phyloP scores from a whole-genome alignment of 331 rosid species.

The Malus hybrid region DNA sequence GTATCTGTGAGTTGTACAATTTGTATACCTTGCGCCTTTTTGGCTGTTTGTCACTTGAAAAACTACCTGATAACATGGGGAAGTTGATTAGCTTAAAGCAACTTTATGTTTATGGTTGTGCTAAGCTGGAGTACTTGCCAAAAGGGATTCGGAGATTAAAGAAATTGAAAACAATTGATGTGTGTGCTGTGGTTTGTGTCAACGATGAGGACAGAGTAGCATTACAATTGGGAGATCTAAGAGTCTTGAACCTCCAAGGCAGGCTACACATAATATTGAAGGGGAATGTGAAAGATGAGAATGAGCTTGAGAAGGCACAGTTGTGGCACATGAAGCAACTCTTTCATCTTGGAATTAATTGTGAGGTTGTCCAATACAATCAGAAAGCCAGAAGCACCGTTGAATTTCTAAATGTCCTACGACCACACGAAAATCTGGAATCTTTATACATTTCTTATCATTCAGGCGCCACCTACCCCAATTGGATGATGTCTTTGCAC shows the following conservation, averaged over 20 bases:
- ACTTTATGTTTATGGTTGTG: fast-evolving
- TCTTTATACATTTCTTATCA: neutral
- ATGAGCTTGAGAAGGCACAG: neutral
- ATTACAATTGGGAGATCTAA: neutral
- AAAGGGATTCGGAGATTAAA: neutral
- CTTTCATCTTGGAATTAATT: neutral
- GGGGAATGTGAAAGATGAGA: neutral
- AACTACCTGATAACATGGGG: neutral
- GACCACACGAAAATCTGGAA: neutral
- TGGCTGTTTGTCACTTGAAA: fast-evolving
- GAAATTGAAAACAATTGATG: neutral
- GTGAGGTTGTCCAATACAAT: fast-evolving
- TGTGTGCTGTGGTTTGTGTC: neutral
- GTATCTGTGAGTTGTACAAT: neutral
- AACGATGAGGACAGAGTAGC: neutral
- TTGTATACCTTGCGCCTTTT: neutral
- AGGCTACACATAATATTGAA: neutral
- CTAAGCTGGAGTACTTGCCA: neutral
- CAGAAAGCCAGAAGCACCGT: too few relatives aligned
- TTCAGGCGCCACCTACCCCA: neutral
- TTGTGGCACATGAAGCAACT: neutral
- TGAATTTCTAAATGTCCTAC: neutral
- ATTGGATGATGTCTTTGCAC: neutral
- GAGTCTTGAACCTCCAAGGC: neutral
- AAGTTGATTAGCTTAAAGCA: neutral